Evolutionary conservation across 345 rosid species (phyloP), one percentile per base, ranked within the genome.

Genomic region (Brassica carinata): DNA sequence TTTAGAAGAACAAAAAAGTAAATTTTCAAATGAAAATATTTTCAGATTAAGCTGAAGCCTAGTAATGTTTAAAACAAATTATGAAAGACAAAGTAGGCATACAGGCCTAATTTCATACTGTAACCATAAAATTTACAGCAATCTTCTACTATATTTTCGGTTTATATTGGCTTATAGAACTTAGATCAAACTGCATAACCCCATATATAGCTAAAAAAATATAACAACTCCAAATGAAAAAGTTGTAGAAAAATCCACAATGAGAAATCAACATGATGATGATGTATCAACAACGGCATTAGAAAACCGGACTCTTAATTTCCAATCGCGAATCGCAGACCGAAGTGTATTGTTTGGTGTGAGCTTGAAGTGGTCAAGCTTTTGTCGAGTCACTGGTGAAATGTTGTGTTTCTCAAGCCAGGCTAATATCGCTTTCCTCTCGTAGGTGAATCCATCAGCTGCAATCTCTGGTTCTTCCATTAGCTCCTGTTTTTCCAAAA

Each of bases 381-480:
- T 77, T 75, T 82, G 83, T 85, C 86, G 87, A 76, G 97, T 87
- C 73, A 89, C 94, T 1, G 97, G 97, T 70, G 98, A 94, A 55
- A 90, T 81, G 7, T 85, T 83, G 81, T 90, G 92, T 83, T 81
- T 92, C 81, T 76, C 94, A 59, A 89, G 86, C 97, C 97, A 94
- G 0, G 90, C 90, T 84, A 86, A 79, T 14, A 94, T 92, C 26
- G 95, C 97, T 85, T 83, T 78, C 51, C 75, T 89, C 88, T 94
- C 97, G 15, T 92, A 94, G 2, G 95, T 89, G 82, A 90, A 92
- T 65, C 98, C 97, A 85, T 94, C 97, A 1, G 90, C 91, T 31
- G 96, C 93, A 80, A 92, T 87, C 83, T 86, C 84, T 15, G 98
- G 98, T 66, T 94, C 92, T 59, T 85, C 92, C 95, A 91, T 91